Evolutionary conservation across 1,139 yeast genomes (phyloP), one percentile per base, ranked within the genome.

Genomic region (Candida labiduridarum): DNA sequence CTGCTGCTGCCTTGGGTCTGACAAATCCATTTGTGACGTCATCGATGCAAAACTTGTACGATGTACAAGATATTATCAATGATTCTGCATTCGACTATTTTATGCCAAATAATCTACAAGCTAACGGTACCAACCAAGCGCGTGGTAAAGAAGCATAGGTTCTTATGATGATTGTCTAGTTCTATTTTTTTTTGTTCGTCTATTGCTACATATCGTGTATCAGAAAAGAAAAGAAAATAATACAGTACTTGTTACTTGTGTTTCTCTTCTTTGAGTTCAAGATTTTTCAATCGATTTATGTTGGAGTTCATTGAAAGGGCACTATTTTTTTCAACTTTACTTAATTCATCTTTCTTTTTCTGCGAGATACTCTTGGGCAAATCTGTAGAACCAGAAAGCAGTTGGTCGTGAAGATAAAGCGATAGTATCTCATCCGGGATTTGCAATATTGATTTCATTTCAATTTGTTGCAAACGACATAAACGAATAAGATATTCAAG

Each of bases 401-500:
- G 70, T 71, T 85, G 89, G 58, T 88, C 91, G 45, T 80, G 78
- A 31, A 89, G 67, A 58, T 86, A 88, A 1, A 84, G 62, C 9
- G 86, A 68, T 16, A 89, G 69, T 19, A 87, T 77, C 62, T 88
- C 96, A 62, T 89, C 96, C 15, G 80, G 78, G 11, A 85, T 79
- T 2, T 79, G 70, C 19, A 83, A 64, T 8, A 87, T 67, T 0
- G 85, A 71, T 30, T 67, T 71, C 53, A 81, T 84, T 58, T 88
- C 94, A 55, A 74, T 80, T 16, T 79, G 71, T 61, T 89, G 92
- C 19, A 88, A 68, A 0, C 86, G 82, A 27, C 83, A 67, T 6
- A 89, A 69, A 45, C 95, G 71, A 1, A 87, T 62, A 4, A 87
- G 58, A 58, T 87, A 87, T 62, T 89, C 95, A 2, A 88, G 66